These are phyloP conservation scores for Corchorus olitorius DNA, from an alignment of 345 rosid species.

Conservation along the genomic window DNA sequence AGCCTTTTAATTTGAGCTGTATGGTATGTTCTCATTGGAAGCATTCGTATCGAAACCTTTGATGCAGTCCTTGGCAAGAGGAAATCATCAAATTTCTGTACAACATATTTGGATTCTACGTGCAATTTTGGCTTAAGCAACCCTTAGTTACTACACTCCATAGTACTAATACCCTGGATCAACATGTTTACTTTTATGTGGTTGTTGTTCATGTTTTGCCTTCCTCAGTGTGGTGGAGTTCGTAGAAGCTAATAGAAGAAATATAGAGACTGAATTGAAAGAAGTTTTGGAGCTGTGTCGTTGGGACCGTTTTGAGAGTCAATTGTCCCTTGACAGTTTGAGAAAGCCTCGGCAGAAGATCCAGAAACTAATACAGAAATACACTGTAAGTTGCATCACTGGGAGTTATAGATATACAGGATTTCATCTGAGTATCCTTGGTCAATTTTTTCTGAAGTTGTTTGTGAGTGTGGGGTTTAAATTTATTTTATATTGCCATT, in stretches of 20 bases:
- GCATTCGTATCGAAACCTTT: too few relatives aligned
- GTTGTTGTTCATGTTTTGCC: too few relatives aligned
- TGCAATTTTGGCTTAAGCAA: constrained; percentile 86
- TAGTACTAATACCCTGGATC: constrained; percentile 14
- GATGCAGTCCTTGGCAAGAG: constrained; percentile 23
- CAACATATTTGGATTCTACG: constrained; percentile 81
- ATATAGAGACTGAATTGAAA: constrained; percentile 60
- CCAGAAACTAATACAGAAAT: constrained; percentile 72
- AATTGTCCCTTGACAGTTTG: constrained; percentile 13
- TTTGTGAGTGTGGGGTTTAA: neutral
- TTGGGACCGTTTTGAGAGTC: constrained; percentile 71
- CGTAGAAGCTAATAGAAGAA: constrained; percentile 40
- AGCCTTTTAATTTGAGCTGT: neutral
- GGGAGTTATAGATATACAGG: neutral
- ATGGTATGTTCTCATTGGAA: too few relatives aligned
- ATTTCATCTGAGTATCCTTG: neutral
- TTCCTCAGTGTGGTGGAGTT: too few relatives aligned
- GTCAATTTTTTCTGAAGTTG: neutral
- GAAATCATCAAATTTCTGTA: constrained; percentile 64
- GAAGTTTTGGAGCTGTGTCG: constrained; percentile 68
- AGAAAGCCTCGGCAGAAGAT: constrained; percentile 28
- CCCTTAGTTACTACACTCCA: neutral
- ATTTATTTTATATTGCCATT: neutral
- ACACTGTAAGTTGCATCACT: constrained; percentile 52
- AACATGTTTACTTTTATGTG: neutral